These are phyloP conservation scores for Astrothelium subdiscretum DNA, from an alignment of 495 filamentous ascomycete genomes.

Conservation along the genomic window DNA sequence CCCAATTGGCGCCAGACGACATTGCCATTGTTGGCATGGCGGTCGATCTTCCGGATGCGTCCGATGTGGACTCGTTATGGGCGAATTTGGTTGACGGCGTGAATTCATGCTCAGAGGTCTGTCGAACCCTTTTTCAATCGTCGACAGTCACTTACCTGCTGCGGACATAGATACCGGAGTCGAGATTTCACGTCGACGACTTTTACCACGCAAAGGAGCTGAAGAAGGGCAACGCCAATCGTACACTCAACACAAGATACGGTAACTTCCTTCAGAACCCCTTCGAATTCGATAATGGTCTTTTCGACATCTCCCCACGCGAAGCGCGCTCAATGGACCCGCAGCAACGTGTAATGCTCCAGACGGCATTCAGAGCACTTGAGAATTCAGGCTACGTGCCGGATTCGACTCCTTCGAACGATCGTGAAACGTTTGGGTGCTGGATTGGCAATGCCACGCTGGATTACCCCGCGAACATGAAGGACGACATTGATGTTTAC, in stretches of 20 bases:
- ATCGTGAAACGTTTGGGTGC: not conserved
- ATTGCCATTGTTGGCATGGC: slow-evolving; percentile 3
- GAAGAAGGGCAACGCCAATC: slow-evolving; percentile 1
- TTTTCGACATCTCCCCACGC: slow-evolving; percentile 6
- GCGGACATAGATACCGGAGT: slow-evolving; percentile 1
- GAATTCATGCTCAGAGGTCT: not conserved
- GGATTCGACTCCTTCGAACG: slow-evolving; percentile 8
- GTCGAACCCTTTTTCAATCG: not conserved
- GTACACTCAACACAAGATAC: slow-evolving; percentile 4
- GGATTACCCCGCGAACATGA: slow-evolving; percentile 2
- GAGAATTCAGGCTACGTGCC: slow-evolving; percentile 3
- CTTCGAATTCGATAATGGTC: not conserved
- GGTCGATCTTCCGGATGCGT: not conserved
- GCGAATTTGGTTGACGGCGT: not conserved
- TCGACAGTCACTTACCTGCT: not conserved
- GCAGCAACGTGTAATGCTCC: slow-evolving; percentile 3
- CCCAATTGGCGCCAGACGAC: not conserved
- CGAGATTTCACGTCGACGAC: slow-evolving; percentile 1
- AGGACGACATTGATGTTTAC: slow-evolving; percentile 5
- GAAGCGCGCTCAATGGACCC: slow-evolving; percentile 6
- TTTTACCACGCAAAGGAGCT: slow-evolving; percentile 3
- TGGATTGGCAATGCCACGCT: slow-evolving; percentile 3
- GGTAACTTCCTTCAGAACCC: slow-evolving; percentile 5
- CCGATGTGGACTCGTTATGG: slow-evolving; percentile 1
- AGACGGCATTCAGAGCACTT: slow-evolving; percentile 4